Conservation (phyloP, 805 yeast species). For the Candida nemodendra region DNA sequence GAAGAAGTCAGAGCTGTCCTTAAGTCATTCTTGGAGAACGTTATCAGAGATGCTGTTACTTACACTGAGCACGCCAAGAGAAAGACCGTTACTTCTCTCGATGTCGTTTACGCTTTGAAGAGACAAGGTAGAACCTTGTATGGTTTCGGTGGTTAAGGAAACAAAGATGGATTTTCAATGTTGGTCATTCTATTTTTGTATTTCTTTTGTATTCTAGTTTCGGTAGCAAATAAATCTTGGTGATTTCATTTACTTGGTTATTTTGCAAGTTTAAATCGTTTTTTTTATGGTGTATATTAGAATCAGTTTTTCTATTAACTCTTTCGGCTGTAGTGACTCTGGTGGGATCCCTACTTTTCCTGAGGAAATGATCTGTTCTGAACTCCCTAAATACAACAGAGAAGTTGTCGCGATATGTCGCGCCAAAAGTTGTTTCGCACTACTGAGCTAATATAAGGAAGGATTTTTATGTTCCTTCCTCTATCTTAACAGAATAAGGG, state of each 20-base stretch:
- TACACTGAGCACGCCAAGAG: constrained; percentile 99
- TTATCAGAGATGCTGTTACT: constrained; percentile 98
- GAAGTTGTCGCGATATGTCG: too few species aligned
- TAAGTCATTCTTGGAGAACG: constrained; percentile 93
- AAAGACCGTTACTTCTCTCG: constrained; percentile 98
- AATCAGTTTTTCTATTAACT: constrained; percentile 1
- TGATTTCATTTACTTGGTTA: constrained; percentile 6
- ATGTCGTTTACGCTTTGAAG: constrained; percentile 98
- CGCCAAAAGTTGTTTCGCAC: too few species aligned
- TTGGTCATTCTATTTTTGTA: constrained; percentile 6
- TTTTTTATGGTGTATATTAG: constrained; percentile 11
- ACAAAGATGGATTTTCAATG: constrained; percentile 1
- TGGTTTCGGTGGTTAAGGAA: constrained; percentile 96
- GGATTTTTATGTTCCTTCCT: too few species aligned
- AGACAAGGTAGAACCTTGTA: constrained; percentile 99
- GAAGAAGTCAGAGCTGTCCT: constrained; percentile 98
- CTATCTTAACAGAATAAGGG: too few species aligned
- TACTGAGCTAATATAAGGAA: too few species aligned
- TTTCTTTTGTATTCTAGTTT: constrained; percentile 21
- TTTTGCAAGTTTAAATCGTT: constrained; percentile 3
- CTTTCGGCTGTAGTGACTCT: too few species aligned
- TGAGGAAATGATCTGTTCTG: too few species aligned
- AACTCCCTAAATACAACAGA: too few species aligned
- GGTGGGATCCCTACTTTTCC: too few species aligned
- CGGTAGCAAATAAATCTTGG: constrained; percentile 17